phyloP scores from a whole-genome alignment of 2,329 filamentous ascomycete species.

The Cordyceps cateniannulata region DNA sequence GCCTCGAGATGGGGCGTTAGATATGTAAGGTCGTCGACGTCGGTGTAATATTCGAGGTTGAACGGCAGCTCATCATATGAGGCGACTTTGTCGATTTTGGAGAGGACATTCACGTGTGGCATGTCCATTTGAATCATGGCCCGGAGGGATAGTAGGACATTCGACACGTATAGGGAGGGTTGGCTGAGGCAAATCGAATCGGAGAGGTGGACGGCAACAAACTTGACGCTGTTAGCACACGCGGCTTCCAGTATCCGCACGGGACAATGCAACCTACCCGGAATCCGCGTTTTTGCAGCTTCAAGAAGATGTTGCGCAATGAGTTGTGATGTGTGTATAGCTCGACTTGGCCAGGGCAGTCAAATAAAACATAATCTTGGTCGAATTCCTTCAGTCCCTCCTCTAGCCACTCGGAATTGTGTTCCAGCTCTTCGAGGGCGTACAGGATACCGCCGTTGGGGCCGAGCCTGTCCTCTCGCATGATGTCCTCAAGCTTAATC shows the following conservation, averaged over 20 bases:
- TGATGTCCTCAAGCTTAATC: conserved; percentile 88
- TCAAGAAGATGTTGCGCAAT: conserved; percentile 84
- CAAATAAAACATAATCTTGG: conserved; percentile 91
- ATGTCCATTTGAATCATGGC: conserved; percentile 99
- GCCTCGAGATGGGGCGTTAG: conserved; percentile 73
- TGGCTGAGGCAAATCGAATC: conserved; percentile 91
- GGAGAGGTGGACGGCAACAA: conserved; percentile 87
- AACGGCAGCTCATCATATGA: conserved; percentile 84
- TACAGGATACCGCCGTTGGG: conserved; percentile 92
- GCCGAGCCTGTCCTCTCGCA: conserved; percentile 82
- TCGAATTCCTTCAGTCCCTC: conserved; percentile 70
- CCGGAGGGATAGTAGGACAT: conserved; percentile 83
- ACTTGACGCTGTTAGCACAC: conserved; percentile 44
- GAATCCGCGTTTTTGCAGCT: conserved; percentile 84
- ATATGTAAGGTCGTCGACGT: conserved; percentile 87
- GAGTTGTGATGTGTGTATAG: conserved; percentile 94
- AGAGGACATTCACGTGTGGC: conserved; percentile 90
- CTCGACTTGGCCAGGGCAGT: conserved; percentile 95
- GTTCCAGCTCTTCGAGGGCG: conserved; percentile 88
- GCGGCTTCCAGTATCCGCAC: neutral
- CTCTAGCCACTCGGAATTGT: conserved; percentile 90
- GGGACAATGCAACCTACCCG: conserved; percentile 55
- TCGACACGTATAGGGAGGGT: conserved; percentile 91
- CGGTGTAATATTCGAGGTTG: conserved; percentile 95
- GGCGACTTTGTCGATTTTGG: conserved; percentile 91